Base-by-base conservation (phyloP, 2,329 filamentous ascomycete species). In the Calycina marina region DNA sequence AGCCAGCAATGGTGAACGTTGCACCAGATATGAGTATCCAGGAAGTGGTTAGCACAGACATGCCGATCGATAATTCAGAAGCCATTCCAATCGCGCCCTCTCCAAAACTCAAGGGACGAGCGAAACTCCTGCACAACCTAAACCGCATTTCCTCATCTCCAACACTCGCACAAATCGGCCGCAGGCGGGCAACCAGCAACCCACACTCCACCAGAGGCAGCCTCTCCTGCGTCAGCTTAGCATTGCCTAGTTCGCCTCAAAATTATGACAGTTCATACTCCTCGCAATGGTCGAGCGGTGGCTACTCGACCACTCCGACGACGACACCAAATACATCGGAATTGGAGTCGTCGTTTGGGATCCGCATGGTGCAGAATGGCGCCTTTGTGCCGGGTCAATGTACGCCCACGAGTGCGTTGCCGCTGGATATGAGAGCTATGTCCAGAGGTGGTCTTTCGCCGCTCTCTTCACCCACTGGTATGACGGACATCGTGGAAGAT, bases 111-210 rank as follows among this genome's bases (percentile, higher is more conserved):
- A 54, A 51, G 37, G 51, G 47, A 16, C 40, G 45, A 34, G 42
- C 48, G 14, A 49, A 44, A 30, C 38, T 55, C 18, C 37, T 52
- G 16, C 42, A 50, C 28, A 40, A 43, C 14, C 40, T 55, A 2
- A 48, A 54, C 33, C 47, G 51, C 28, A 52, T 54, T 17, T 53
- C 51, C 4, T 54, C 53, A 4, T 54, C 52, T 2, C 49, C 50
- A 14, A 49, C 52, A 30, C 42, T 53, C 9, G 42, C 40, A 29
- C 46, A 50, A 29, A 31, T 51, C 2, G 36, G 47, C 32, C 39
- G 48, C 12, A 51, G 34, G 34, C 35, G 50, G 36, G 46, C 49
- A 14, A 37, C 35, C 3, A 54, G 45, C 34, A 49, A 41, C 41
- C 50, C 50, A 37, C 52, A 53, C 35, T 31, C 36, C 22, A 38